Evolutionary conservation across 192 early-diverging fungal species (phyloP), one percentile per base, ranked within the genome.

Genomic region (Gaertneriomyces sp.): DNA sequence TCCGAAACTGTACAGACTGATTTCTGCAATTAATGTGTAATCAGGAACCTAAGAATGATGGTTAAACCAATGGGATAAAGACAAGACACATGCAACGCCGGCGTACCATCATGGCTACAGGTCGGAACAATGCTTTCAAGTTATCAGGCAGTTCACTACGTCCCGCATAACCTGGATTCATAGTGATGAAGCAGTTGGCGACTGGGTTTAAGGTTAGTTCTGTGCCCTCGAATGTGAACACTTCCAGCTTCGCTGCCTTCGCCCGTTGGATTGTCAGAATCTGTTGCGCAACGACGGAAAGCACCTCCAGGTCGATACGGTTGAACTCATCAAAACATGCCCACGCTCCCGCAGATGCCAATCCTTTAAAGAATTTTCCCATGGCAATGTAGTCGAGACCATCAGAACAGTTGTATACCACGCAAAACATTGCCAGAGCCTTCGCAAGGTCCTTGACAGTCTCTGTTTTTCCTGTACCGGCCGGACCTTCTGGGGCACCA

Each of bases 91-190:
- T 20, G n/a, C 16, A 19, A 52, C 2, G 25, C 50, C 6, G 41
- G 39, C 64, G 40, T 45, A 80, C 79, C 79, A 81, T 81, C 79
- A 81, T 81, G 7, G 79, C 79, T 1, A 81, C 79, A 8, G 79
- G 79, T 62, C 79, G 20, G 74, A 84, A 84, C 6, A 84, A 65
- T n/a, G 82, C 79, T 51, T 85, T 85, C 67, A 85, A 66, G 56
- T 85, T 85, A 61, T 85, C 83, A 5, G 83, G 83, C n/a, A 85
- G 73, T 55, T 85, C 83, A 58, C 74, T 77, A 49, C 83, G 58
- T 39, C 83, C 83, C 1, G 83, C 83, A 66, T 85, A 85, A 38
- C 83, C 83, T 16, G 83, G 83, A 76, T 85, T 85, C 83, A 85
- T 85, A n/a, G 83, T 85, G 52, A 85, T 85, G 53, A 85, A 85